phyloP scores from a whole-genome alignment of 2,329 filamentous ascomycete genomes.

The Ascochyta pisi region DNA sequence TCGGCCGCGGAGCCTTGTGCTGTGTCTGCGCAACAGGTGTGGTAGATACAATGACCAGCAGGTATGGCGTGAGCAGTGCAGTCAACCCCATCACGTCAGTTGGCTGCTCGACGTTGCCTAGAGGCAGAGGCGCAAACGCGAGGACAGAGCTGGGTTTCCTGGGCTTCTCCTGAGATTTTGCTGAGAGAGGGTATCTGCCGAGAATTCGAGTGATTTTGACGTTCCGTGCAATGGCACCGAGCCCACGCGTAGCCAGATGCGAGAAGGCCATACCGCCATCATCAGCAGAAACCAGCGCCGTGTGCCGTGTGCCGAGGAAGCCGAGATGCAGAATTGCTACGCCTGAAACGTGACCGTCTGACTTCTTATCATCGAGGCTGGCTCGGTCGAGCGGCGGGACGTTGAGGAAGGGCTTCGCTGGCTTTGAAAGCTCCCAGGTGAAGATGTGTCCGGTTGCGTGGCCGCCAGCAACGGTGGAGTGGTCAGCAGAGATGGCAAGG shows the following conservation, averaged over 20 bases:
- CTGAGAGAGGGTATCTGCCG: slow-evolving; percentile 82
- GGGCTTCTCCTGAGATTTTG: slow-evolving; percentile 67
- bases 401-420: slow-evolving; percentile 86
- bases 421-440: slow-evolving; percentile 88
- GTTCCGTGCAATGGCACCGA: slow-evolving; percentile 81
- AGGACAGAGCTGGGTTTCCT: slow-evolving; percentile 94
- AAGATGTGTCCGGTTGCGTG: slow-evolving; percentile 92
- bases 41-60: slow-evolving; percentile 95
- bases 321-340: slow-evolving; percentile 87
- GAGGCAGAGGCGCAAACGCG: slow-evolving; percentile 85
- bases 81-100: slow-evolving; percentile 90
- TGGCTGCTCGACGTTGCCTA: slow-evolving; percentile 90
- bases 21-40: slow-evolving; percentile 96
- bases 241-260: slow-evolving; percentile 89
- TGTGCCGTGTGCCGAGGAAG: slow-evolving; percentile 91
- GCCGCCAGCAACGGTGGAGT: slow-evolving; percentile 87
- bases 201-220: slow-evolving; percentile 91
- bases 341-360: slow-evolving; percentile 82
- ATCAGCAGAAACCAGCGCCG: slow-evolving; percentile 93
- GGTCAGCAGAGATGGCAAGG: slow-evolving; percentile 89
- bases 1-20: slow-evolving; percentile 89
- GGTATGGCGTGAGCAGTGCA: slow-evolving; percentile 92
- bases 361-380: slow-evolving; percentile 68
- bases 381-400: slow-evolving; percentile 77
- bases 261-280: slow-evolving; percentile 98